A percentile compares a stretch with the other conserved stretches of the same genome.
phyloP scores from a whole-genome alignment of 805 yeast species.

The Zygosaccharomyces pseudorouxii region DNA sequence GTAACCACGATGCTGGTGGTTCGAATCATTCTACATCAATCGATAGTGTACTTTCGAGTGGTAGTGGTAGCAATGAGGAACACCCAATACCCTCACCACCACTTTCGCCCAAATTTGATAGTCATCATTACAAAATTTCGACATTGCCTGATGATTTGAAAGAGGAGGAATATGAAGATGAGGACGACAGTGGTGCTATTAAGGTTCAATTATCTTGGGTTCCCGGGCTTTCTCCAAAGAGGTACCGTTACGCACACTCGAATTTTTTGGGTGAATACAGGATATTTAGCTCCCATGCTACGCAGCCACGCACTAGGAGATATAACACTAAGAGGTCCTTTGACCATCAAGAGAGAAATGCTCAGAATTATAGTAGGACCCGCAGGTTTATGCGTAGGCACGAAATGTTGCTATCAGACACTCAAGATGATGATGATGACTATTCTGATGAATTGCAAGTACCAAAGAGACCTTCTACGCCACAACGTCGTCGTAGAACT shows the following conservation, averaged over 20 bases:
- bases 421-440: conserved; percentile 8
- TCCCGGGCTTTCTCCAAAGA: conserved; percentile 15
- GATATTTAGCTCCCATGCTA: conserved; percentile 9
- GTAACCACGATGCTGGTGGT: not conserved
- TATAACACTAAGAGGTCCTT: not conserved
- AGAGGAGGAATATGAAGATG: conserved; percentile 2
- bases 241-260: conserved; percentile 16
- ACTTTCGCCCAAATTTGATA: conserved; percentile 27
- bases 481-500: conserved; percentile 21
- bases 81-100: conserved; percentile 34
- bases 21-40: not conserved
- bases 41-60: not conserved
- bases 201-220: conserved; percentile 22
- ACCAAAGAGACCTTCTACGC: conserved; percentile 23
- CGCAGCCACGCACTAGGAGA: not conserved
- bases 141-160: not conserved
- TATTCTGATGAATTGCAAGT: not conserved
- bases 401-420: conserved; percentile 6
- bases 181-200: conserved; percentile 9
- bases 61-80: conserved; percentile 14
- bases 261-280: conserved; percentile 27
- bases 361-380: conserved; percentile 13
- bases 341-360: not conserved
- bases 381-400: conserved; percentile 17
- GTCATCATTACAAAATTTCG: not conserved